Conservation (phyloP, 2,329 filamentous ascomycete genomes). For the Botrytis medusae region DNA sequence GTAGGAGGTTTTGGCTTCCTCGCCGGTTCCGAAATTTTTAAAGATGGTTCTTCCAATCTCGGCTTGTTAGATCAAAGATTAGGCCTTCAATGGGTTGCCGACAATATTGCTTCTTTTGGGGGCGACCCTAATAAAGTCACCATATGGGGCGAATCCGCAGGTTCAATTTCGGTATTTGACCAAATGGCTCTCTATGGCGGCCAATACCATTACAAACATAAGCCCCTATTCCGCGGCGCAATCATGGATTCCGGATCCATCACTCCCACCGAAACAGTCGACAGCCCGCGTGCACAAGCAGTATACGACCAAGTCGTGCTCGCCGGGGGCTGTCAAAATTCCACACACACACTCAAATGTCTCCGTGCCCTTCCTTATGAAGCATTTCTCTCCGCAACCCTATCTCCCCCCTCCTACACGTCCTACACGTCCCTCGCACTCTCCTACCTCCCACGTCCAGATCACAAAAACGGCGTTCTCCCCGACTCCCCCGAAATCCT, state of each 20-base stretch:
- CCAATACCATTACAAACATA: slow-evolving; percentile 70
- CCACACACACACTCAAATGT: slow-evolving; percentile 60
- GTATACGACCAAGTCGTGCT: slow-evolving; percentile 62
- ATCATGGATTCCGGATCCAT: slow-evolving; percentile 75
- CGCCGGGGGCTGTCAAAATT: slow-evolving; percentile 58
- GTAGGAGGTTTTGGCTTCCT: slow-evolving; percentile 70
- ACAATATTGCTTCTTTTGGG: slow-evolving; percentile 69
- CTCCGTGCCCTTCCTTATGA: slow-evolving; percentile 61
- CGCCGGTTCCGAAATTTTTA: slow-evolving; percentile 52
- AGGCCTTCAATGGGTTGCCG: slow-evolving; percentile 63
- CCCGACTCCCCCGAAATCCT: slow-evolving; percentile 63
- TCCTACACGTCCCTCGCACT: slow-evolving; percentile 69
- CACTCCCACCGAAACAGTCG: slow-evolving; percentile 60
- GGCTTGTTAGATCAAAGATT: slow-evolving; percentile 62
- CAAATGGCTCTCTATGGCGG: slow-evolving; percentile 75
- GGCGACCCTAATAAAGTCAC: slow-evolving; percentile 53
- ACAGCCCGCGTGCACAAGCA: slow-evolving; percentile 62
- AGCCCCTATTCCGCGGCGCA: slow-evolving; percentile 69
- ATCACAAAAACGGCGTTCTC: slow-evolving; percentile 55
- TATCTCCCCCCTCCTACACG: slow-evolving; percentile 66
- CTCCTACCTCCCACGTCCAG: slow-evolving; percentile 72
- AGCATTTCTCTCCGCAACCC: slow-evolving; percentile 62
- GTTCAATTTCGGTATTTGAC: slow-evolving; percentile 69
- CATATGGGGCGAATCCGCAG: slow-evolving; percentile 56
- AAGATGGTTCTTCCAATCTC: slow-evolving; percentile 58